Percentiles rank a stretch among this genome's conserved stretches.
Conservation (phyloP, 148 eudicot genomes). For the Polygonum maritimum region DNA sequence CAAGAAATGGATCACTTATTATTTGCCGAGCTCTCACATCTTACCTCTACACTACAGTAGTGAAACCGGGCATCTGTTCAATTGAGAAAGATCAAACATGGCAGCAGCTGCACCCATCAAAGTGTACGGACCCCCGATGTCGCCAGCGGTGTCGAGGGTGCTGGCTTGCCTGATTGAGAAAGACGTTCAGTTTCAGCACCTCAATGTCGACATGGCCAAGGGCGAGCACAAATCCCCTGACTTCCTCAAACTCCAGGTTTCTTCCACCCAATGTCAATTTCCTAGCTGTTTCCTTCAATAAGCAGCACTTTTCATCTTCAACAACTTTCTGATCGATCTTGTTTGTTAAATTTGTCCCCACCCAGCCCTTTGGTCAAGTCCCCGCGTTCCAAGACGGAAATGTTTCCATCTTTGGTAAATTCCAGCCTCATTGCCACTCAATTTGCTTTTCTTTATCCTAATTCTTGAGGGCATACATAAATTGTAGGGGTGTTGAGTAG, state of each 20-base stretch:
- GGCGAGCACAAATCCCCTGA: conserved; percentile 66
- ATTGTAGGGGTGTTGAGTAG: too few species aligned
- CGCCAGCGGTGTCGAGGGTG: conserved; percentile 73
- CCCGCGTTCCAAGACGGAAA: conserved; percentile 79
- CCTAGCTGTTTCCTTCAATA: not conserved
- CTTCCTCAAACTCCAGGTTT: conserved; percentile 68
- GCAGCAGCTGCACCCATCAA: conserved; percentile 40
- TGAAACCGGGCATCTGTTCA: too few species aligned
- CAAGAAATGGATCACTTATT: too few species aligned
- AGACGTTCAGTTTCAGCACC: conserved; percentile 53
- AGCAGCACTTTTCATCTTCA: too few species aligned
- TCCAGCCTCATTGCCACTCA: not conserved
- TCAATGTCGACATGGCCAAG: conserved; percentile 55
- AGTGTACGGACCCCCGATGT: conserved; percentile 70
- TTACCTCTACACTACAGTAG: too few species aligned
- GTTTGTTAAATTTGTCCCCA: conserved; percentile 13
- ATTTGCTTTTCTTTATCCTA: too few species aligned
- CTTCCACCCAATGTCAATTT: not conserved
- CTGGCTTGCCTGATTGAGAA: conserved; percentile 66
- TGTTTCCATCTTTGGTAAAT: conserved; percentile 69
- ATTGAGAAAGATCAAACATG: not conserved
- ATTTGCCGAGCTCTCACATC: too few species aligned
- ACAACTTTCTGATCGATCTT: too few species aligned
- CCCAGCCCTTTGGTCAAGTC: conserved; percentile 88
- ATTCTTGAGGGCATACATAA: too few species aligned